Evolutionary conservation across 202 grass and related monocot species (phyloP), one percentile per base, ranked within the genome.

Genomic region (Carex sylvatica): DNA sequence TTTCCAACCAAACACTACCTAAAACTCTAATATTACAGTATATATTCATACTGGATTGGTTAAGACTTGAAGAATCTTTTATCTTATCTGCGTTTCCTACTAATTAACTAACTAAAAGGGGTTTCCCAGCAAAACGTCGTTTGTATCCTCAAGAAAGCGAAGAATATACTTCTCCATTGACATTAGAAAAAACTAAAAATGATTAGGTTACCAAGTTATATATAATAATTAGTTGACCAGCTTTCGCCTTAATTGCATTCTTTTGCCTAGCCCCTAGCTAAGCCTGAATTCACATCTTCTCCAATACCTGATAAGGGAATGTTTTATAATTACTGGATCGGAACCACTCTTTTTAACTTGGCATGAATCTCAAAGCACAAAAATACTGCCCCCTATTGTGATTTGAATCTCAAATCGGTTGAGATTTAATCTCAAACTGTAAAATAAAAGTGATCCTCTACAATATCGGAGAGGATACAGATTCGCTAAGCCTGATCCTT

Each of bases 121-220:
- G 56, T 33, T 55, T 24, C 63, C 1, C 13, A 13, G n/a, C 36
- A 31, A 55, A 10, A 74, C n/a, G 49, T 53, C 14, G 7, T 75
- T 55, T 31, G 18, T 44, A 19, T 44, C 72, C 24, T 54, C 6
- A 35, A 18, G 18, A 63, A 63, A 46, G 30, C n/a, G 10, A 63
- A 63, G 77, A 80, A 79, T 79, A 79, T 60, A 79, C 55, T 44
- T 80, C 6, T 61, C 15, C 9, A 23, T 80, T 80, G 12, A 80
- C 31, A 46, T 23, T 9, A 42, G 38, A 15, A 77, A 33, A 79
- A 61, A 35, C 33, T 35, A 35, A 35, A 35, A 35, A 35, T 35
- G 33, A 80, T 63, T 80, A 40, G 77, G 77, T 80, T 24, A 28
- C 7, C 77, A 61, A 15, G 10, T 28, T 28, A 28, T 28, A 1